Percentiles rank a stretch among this genome's conserved stretches.
Conservation (phyloP, 192 early-diverging fungal species). For the Thamnidium elegans region DNA sequence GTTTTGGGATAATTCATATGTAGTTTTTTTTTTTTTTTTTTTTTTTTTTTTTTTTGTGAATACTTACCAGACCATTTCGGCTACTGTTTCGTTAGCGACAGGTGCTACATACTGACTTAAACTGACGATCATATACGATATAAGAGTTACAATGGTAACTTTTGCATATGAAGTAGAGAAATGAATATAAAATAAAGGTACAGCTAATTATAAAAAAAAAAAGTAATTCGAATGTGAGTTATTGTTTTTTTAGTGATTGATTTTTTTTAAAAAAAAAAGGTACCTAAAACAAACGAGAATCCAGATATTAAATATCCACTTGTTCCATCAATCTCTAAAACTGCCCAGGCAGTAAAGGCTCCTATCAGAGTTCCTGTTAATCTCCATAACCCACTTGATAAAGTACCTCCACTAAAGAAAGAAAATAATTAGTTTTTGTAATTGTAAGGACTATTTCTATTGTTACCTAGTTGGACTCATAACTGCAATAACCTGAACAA, state of each 20-base stretch:
- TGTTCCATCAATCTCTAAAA: constrained; percentile 18
- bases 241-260: too few species aligned
- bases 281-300: constrained; percentile 33
- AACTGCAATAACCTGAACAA: constrained; percentile 21
- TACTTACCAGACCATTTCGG: constrained; percentile 26
- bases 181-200: constrained; percentile 34
- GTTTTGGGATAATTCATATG: too few species aligned
- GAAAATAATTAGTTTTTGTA: neutral
- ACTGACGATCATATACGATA: constrained; percentile 29
- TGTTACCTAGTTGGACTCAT: constrained; percentile 38
- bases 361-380: constrained; percentile 46
- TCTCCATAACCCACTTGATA: constrained; percentile 41
- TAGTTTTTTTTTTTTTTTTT: too few species aligned
- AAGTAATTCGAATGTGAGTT: too few species aligned
- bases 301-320: constrained; percentile 26
- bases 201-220: too few species aligned
- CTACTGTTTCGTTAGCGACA: constrained; percentile 23
- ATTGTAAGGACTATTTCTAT: too few species aligned
- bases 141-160: constrained; percentile 30
- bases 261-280: too few species aligned
- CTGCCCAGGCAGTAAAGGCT: constrained; percentile 36
- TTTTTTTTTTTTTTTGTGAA: too few species aligned
- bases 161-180: constrained; percentile 31
- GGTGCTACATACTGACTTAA: constrained; percentile 21
- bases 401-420: constrained; percentile 41